Percentiles rank a stretch among this genome's conserved stretches.
Conservation (phyloP, 495 filamentous ascomycete genomes). For the Cudoniella acicularis region DNA sequence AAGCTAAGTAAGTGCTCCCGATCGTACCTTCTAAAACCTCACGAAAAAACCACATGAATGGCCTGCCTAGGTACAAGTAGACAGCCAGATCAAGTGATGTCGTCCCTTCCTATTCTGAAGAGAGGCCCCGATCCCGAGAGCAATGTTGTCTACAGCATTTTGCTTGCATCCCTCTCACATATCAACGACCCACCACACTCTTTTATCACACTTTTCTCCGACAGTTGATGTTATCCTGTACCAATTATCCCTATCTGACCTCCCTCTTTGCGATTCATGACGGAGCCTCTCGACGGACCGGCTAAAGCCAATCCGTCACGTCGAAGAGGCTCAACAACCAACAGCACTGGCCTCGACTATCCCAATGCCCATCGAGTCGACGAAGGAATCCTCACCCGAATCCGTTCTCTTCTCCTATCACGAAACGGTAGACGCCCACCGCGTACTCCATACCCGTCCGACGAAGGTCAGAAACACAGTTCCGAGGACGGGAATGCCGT, state of each 20-base stretch:
- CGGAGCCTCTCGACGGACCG: background rate
- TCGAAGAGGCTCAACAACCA: constrained; percentile 10
- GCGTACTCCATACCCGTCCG: constrained; percentile 10
- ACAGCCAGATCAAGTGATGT: too few relatives aligned
- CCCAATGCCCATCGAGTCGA: constrained; percentile 16
- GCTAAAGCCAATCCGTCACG: constrained; percentile 1
- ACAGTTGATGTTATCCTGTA: background rate
- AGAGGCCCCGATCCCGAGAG: too few relatives aligned
- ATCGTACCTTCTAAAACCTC: too few relatives aligned
- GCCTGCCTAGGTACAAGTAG: too few relatives aligned
- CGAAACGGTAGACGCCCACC: constrained; percentile 7
- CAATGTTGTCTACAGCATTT: too few relatives aligned
- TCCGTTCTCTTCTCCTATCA: constrained; percentile 20
- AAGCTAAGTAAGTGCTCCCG: too few relatives aligned
- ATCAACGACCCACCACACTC: too few relatives aligned
- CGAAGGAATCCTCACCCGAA: constrained; percentile 17
- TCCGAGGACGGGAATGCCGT: background rate
- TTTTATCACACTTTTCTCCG: constrained; percentile 2
- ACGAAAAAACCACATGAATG: too few relatives aligned
- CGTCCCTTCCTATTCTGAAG: too few relatives aligned
- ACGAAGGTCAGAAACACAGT: background rate
- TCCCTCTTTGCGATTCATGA: constrained; percentile 4
- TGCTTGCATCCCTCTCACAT: too few relatives aligned
- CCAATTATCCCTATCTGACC: constrained; percentile 3
- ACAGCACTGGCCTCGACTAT: constrained; percentile 20